Conservation (phyloP, 2,329 filamentous ascomycete genomes). For the Fusarium veterinarium region DNA sequence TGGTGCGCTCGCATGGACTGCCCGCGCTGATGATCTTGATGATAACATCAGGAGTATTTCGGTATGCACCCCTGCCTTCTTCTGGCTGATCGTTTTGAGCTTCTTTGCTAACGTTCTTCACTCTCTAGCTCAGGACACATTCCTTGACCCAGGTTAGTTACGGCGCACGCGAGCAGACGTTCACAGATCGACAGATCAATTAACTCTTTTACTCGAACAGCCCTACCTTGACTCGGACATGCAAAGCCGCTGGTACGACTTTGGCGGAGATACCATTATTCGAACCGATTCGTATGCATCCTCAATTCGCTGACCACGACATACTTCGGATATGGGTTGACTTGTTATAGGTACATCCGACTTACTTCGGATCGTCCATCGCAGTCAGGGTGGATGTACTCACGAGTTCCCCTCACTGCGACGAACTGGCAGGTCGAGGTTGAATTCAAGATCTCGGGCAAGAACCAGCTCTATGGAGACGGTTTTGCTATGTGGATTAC, state of each 20-base stretch:
- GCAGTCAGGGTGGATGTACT: constrained; percentile 93
- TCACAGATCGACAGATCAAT: constrained; percentile 23
- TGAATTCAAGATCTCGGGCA: constrained; percentile 93
- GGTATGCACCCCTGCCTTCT: constrained; percentile 50
- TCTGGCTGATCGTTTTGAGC: neutral
- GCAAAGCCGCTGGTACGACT: constrained; percentile 99
- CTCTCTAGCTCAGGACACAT: constrained; percentile 82
- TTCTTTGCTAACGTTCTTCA: constrained; percentile 38
- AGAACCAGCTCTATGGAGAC: constrained; percentile 91
- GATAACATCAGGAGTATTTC: constrained; percentile 64
- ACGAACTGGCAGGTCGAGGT: constrained; percentile 99
- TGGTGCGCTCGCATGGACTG: constrained; percentile 62
- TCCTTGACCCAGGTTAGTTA: constrained; percentile 79
- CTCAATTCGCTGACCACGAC: constrained; percentile 17
- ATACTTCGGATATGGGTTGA: constrained; percentile 37
- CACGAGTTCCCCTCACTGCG: constrained; percentile 90
- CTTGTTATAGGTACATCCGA: constrained; percentile 79
- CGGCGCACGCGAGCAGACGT: constrained; percentile 36
- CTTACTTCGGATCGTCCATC: constrained; percentile 91
- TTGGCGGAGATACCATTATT: constrained; percentile 93
- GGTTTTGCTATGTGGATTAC: constrained; percentile 99
- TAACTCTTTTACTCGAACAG: constrained; percentile 58
- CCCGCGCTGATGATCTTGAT: constrained; percentile 60
- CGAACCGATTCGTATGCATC: constrained; percentile 72
- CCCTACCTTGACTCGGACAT: constrained; percentile 98